Evolutionary conservation across 2,329 filamentous ascomycete species (phyloP).

Genomic region (Aspergillus udagawae): DNA sequence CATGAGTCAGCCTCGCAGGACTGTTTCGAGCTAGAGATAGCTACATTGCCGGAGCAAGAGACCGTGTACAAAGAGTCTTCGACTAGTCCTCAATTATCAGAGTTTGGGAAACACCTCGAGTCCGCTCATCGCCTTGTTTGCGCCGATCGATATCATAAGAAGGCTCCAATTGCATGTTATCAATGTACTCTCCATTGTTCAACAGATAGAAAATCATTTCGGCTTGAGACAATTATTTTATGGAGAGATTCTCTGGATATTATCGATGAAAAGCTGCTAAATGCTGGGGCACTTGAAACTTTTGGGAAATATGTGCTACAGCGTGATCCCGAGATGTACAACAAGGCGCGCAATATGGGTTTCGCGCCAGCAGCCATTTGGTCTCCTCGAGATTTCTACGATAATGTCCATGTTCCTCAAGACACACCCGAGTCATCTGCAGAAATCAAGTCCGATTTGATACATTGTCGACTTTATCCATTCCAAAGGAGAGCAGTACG

Average conservation of each 20-base stretch:
- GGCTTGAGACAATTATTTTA: constrained; percentile 28
- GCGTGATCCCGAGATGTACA: constrained; percentile 5
- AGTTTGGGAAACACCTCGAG: constrained; percentile 21
- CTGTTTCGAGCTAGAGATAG: constrained; percentile 19
- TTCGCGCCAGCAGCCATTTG: constrained; percentile 19
- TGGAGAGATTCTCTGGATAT: constrained; percentile 34
- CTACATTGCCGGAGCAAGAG: constrained; percentile 11
- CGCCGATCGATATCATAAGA: constrained; percentile 23
- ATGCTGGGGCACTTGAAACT: constrained; percentile 12
- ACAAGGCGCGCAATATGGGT: neutral
- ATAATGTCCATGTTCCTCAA: constrained; percentile 44
- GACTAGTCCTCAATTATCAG: constrained; percentile 11
- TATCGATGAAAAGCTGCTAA: constrained; percentile 16
- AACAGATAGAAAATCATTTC: constrained; percentile 17
- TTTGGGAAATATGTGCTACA: constrained; percentile 30
- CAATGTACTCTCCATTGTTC: constrained; percentile 24
- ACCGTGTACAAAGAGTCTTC: constrained; percentile 18
- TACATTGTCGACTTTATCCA: constrained; percentile 43
- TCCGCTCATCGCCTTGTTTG: constrained; percentile 17
- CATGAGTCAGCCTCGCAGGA: constrained; percentile 2
- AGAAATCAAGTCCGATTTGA: constrained; percentile 30
- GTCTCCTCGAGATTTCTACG: constrained; percentile 44
- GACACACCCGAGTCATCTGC: constrained; percentile 28
- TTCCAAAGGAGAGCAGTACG: constrained; percentile 46
- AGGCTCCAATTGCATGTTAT: constrained; percentile 26